Evolutionary conservation across 768 basidiomycete genomes (phyloP).

Genomic region (Coprinellus micaceus): DNA sequence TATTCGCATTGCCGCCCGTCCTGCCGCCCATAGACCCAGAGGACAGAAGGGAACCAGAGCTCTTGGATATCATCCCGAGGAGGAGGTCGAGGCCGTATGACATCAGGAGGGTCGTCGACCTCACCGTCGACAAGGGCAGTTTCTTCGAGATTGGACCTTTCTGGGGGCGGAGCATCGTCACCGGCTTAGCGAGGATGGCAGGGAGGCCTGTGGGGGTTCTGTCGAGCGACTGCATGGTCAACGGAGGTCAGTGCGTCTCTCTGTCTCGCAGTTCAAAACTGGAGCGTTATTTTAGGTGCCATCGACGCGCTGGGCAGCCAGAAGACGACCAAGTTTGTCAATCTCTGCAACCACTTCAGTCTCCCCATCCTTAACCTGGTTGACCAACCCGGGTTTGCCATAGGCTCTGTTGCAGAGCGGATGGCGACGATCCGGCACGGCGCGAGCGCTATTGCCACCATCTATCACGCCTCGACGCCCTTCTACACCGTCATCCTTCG

Average conservation of each 20-base stretch:
- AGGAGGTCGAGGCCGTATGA: conserved; percentile 33
- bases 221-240: conserved; percentile 35
- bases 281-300: conserved; percentile 23
- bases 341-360: conserved; percentile 38
- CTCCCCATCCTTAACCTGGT: conserved; percentile 38
- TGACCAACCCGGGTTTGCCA: conserved; percentile 38
- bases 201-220: conserved; percentile 34
- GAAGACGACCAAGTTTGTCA: conserved; percentile 35
- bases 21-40: conserved; percentile 19
- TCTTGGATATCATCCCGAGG: conserved; percentile 34
- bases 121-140: conserved; percentile 29
- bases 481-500: conserved; percentile 38
- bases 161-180: conserved; percentile 36
- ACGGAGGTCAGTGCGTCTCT: conserved; percentile 30
- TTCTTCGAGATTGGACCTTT: conserved; percentile 38
- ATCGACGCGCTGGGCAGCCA: conserved; percentile 38
- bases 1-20: conserved; percentile 33
- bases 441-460: conserved; percentile 31
- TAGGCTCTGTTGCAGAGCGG: conserved; percentile 34
- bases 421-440: conserved; percentile 39
- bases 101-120: conserved; percentile 30
- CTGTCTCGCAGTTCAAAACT: not conserved
- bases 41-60: conserved; percentile 31
- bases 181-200: conserved; percentile 35
- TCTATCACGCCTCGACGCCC: conserved; percentile 35